Conservation (phyloP, 768 basidiomycete species). For the Porphyrellus cyaneotinctus region DNA sequence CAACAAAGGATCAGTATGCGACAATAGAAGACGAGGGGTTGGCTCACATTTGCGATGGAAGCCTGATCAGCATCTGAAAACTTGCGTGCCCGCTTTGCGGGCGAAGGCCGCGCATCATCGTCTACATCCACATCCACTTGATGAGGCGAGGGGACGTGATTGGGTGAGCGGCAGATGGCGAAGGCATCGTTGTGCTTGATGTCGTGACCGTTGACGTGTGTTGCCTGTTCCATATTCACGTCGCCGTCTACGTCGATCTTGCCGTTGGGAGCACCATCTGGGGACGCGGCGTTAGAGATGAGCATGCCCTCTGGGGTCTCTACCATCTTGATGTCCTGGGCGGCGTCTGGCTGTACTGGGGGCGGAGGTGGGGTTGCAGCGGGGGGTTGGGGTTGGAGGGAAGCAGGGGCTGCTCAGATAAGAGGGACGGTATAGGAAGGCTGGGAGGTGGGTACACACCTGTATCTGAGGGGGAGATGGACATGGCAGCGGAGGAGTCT, state of each 20-base stretch:
- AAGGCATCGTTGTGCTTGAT: conserved; percentile 30
- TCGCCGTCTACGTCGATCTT: conserved; percentile 31
- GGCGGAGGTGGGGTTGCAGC: conserved; percentile 46
- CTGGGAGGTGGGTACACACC: conserved; percentile 37
- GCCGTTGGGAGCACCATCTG: conserved; percentile 19
- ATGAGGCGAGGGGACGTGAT: conserved; percentile 31
- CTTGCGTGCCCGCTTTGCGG: conserved; percentile 76
- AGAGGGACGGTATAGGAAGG: conserved; percentile 23
- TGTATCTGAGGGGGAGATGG: conserved; percentile 48
- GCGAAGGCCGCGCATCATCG: conserved; percentile 66
- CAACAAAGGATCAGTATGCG: conserved; percentile 49
- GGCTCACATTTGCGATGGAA: conserved; percentile 68
- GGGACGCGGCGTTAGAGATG: conserved; percentile 9
- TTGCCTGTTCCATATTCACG: conserved; percentile 26
- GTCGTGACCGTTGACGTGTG: conserved; percentile 27
- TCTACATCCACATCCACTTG: conserved; percentile 13
- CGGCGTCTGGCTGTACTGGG: conserved; percentile 40
- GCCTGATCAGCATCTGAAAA: conserved; percentile 74
- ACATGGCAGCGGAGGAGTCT: conserved; percentile 35
- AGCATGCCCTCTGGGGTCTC: conserved; percentile 25
- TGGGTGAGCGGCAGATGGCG: conserved; percentile 33
- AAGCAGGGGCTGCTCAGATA: conserved; percentile 39
- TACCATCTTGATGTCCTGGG: conserved; percentile 58
- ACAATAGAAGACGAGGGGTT: conserved; percentile 42
- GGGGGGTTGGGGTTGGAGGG: conserved; percentile 37